Evolutionary conservation across 768 basidiomycete species (phyloP).

Genomic region (Xerocomellus amylosporus): DNA sequence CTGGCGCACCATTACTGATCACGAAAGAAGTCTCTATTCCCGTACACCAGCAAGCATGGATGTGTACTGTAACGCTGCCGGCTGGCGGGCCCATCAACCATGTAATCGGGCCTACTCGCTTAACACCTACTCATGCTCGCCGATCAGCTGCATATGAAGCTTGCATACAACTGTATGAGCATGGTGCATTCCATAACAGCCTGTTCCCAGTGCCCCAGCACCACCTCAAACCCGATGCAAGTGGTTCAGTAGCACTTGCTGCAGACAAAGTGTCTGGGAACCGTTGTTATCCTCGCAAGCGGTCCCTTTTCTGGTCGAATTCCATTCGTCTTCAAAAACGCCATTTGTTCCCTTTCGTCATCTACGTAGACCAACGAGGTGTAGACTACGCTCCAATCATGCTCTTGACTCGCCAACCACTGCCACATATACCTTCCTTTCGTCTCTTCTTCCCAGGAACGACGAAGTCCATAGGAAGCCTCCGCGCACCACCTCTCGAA

Average conservation of each 20-base stretch:
- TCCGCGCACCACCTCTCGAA: constrained; percentile 47
- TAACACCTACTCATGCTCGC: constrained; percentile 51
- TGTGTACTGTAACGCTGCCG: constrained; percentile 51
- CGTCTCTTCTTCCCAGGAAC: constrained; percentile 57
- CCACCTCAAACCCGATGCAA: neutral
- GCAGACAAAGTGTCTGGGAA: constrained; percentile 40
- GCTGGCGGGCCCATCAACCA: constrained; percentile 40
- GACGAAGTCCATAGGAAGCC: constrained; percentile 41
- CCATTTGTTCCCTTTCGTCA: constrained; percentile 40
- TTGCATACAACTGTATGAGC: constrained; percentile 48
- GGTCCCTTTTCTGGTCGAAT: constrained; percentile 67
- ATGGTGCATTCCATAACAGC: constrained; percentile 51
- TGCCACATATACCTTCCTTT: constrained; percentile 57
- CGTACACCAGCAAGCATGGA: constrained; percentile 26
- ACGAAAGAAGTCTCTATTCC: constrained; percentile 24
- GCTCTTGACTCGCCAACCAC: constrained; percentile 63
- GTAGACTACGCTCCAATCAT: constrained; percentile 55
- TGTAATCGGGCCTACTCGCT: constrained; percentile 45
- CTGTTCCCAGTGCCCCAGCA: constrained; percentile 35
- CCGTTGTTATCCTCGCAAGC: constrained; percentile 54
- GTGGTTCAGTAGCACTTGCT: constrained; percentile 8
- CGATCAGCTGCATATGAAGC: constrained; percentile 57
- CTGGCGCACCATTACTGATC: constrained; percentile 19
- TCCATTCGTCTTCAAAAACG: constrained; percentile 25
- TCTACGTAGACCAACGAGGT: constrained; percentile 28